Base-by-base conservation (phyloP, 768 basidiomycete genomes). In the Leccinum aurantiacum region DNA sequence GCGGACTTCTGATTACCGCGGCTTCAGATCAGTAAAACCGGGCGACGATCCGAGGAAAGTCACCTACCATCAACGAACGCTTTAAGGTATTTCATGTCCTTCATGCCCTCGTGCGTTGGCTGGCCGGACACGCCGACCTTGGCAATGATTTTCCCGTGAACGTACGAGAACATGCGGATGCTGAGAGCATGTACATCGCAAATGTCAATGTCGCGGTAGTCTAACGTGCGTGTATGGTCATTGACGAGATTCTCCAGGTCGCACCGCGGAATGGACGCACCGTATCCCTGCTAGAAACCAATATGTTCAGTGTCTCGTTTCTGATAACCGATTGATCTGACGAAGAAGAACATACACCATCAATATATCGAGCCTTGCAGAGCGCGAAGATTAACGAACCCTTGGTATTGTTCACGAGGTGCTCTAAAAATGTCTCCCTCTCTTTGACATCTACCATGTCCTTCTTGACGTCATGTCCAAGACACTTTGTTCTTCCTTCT, bases 61-160 rank as follows among this genome's bases (percentile, higher is more conserved):
- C 4, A 53, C 74, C 13, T 22, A 85, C 86, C 86, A 62, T 88
- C 87, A 53, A 88, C 80, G 24, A 88, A 83, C 1, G 87, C 87
- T 25, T 84, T 76, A 14, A 88, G 69, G 62, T 82, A 88, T 67
- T 83, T 86, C 83, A 88, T 84, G 4, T 83, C 82, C 29, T 76
- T 76, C 63, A 88, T 80, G 61, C 85, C 82, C 48, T 84, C 82
- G 55, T 80, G 80, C 3, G 79, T 79, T 4, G 85, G 87, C 11
- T 79, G 74, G 1, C 76, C 75, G 1, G 74, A 75, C 1, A 74
- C 67, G 0, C 87, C 86, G 7, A 88, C 77, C 41, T 79, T 79
- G 33, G 69, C 67, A 6, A 84, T 68, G 51, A 89, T 79, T 71
- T 89, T 82, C 75, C 2, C 84, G 80, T 24, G 88, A 76, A 6